A percentile compares a stretch with the other conserved stretches of the same genome.
Evolutionary conservation across 176 grass and related monocot genomes (phyloP).

Genomic region (Lolium rigidum): DNA sequence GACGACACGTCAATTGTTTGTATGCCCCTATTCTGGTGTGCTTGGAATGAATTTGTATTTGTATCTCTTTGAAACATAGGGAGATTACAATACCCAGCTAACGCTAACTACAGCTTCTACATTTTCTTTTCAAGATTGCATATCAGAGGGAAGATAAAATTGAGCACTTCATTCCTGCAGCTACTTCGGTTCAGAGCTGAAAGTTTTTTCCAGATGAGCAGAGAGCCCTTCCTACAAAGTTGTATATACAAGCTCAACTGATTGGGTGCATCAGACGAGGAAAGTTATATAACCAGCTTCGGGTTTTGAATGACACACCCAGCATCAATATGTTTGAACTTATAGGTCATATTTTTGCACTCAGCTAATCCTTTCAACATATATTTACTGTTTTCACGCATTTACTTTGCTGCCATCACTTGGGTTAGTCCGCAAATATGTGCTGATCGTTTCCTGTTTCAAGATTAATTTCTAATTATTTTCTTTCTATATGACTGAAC

Average conservation of each 20-base stretch:
- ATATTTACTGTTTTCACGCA: too few species aligned
- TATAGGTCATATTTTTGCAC: too few species aligned
- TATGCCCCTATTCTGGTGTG: background rate
- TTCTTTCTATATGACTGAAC: too few species aligned
- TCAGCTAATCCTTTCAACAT: too few species aligned
- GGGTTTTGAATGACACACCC: background rate
- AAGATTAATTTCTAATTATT: too few species aligned
- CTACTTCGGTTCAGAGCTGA: background rate
- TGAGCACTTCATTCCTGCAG: background rate
- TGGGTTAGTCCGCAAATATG: too few species aligned
- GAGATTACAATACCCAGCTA: background rate
- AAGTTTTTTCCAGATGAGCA: background rate
- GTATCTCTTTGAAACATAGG: too few species aligned
- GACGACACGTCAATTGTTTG: too few species aligned
- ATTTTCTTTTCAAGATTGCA: background rate
- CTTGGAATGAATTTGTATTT: background rate
- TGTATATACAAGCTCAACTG: too few species aligned
- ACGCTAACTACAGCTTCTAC: background rate
- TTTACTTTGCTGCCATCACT: too few species aligned
- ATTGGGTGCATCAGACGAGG: background rate
- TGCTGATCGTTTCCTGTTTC: too few species aligned
- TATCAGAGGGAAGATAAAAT: background rate
- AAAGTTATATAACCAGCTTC: background rate
- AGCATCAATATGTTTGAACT: background rate
- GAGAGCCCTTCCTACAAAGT: background rate